Percentiles rank a stretch among this genome's conserved stretches.
Evolutionary conservation across 257 asterid genomes (phyloP).

Genomic region (Fraxinus pennsylvanica): DNA sequence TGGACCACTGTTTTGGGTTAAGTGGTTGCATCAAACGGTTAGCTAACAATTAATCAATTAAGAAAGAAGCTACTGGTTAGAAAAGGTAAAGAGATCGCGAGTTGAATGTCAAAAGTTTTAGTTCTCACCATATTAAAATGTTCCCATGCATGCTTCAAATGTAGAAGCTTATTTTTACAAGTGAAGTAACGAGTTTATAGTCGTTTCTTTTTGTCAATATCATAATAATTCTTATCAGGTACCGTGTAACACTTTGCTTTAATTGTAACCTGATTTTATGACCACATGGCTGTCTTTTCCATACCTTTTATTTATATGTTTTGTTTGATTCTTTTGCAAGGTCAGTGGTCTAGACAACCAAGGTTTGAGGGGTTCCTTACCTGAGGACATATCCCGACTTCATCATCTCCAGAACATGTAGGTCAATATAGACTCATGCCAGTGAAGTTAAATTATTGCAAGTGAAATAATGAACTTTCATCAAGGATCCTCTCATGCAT

Average conservation of each 20-base stretch:
- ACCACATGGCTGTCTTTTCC: neutral
- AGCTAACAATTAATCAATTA: constrained; percentile 3
- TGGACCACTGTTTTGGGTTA: constrained; percentile 3
- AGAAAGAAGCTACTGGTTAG: constrained; percentile 15
- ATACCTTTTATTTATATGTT: constrained; percentile 1
- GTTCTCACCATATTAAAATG: neutral
- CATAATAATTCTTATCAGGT: neutral
- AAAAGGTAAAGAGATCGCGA: neutral
- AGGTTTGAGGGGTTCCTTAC: constrained; percentile 85
- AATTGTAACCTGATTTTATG: neutral
- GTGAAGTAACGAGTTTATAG: neutral
- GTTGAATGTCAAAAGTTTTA: neutral
- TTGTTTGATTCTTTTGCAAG: constrained; percentile 34
- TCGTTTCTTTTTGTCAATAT: neutral
- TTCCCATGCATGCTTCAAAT: neutral
- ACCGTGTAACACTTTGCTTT: neutral
- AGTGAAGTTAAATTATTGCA: constrained; percentile 19
- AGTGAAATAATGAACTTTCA: neutral
- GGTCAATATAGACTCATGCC: constrained; percentile 36
- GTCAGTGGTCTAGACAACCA: constrained; percentile 90
- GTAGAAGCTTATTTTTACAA: neutral
- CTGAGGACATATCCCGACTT: constrained; percentile 66
- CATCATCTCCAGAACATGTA: constrained; percentile 94
- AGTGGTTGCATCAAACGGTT: constrained; percentile 1
- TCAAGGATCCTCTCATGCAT: neutral